Evolutionary conservation across 768 basidiomycete genomes (phyloP).

Genomic region (Lactarius sanguifluus): DNA sequence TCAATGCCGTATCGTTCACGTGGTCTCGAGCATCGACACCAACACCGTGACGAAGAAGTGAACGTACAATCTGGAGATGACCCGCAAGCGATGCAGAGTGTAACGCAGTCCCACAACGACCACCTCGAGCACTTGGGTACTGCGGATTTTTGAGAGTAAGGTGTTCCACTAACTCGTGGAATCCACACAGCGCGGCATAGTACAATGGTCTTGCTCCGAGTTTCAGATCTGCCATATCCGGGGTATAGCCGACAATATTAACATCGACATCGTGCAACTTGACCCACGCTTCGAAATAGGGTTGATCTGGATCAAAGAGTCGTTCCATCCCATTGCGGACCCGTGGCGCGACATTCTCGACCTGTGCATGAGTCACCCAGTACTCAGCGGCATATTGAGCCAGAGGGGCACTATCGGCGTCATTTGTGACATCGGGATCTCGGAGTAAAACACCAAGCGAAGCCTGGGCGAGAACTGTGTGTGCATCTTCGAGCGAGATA

Average conservation of each 20-base stretch:
- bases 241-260: fast-evolving
- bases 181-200: background rate
- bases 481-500: background rate
- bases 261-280: background rate
- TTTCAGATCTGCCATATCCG: background rate
- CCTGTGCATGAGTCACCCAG: background rate
- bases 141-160: background rate
- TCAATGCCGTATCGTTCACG: background rate
- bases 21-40: background rate
- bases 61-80: background rate
- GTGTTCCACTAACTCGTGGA: background rate
- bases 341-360: background rate
- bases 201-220: background rate
- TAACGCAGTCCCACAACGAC: background rate
- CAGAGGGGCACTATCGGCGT: background rate
- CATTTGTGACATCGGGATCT: background rate
- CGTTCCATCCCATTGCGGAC: background rate
- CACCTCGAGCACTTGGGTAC: background rate
- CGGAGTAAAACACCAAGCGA: background rate
- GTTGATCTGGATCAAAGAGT: background rate
- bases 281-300: background rate
- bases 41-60: background rate
- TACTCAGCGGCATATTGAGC: background rate
- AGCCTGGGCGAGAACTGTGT: background rate
- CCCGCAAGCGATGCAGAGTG: background rate